Base-by-base conservation (phyloP, 2,329 filamentous ascomycete genomes). In the Monosporascus ibericus region DNA sequence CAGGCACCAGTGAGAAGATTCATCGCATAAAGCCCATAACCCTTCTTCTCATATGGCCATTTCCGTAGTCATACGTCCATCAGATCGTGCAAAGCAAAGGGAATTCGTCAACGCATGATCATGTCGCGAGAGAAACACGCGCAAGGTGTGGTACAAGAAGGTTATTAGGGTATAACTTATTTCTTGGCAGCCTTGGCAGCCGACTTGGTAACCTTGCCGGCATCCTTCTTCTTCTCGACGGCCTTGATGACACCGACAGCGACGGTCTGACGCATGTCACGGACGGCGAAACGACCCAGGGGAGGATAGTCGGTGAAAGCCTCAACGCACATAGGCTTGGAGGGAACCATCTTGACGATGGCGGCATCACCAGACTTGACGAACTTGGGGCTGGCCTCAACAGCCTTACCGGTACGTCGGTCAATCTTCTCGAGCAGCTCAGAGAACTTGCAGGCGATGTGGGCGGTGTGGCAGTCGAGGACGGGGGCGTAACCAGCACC, bases 261-360 rank as follows among this genome's bases (percentile, higher is more conserved):
- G 66, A 94, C 88, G 76, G 88, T 92, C 75, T 88, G 83, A 74
- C 82, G 80, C 92, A 96, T 96, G 81, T 96, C 92, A 88, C 92
- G 92, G 85, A 99, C 94, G 77, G 94, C 94, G 86, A 99, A 99
- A 87, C 94, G 92, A 77, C 94, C 94, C 70, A 99, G 91, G 77
- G 94, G 94, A 72, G 94, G 92, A 85, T 97, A 99, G 74, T 96
- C 91, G 71, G 92, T 96, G 91, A 97, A 99, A 69, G 94, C 82
- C 90, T 99, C 94, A 78, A 99, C 94, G 79, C 94, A 99, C 94
- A 99, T 99, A 75, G 94, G 94, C 92, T 99, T 99, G 83, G 92
- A 96, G 75, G 94, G 94, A 84, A 96, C 75, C 94, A 99, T 97
- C 91, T 96, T 97, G 83, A 99, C 94, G 81, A 99, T 99, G 78